These are phyloP conservation scores for Pseudogymnoascus verrucosus DNA, from an alignment of 2,329 filamentous ascomycete genomes.

Conservation along the genomic window DNA sequence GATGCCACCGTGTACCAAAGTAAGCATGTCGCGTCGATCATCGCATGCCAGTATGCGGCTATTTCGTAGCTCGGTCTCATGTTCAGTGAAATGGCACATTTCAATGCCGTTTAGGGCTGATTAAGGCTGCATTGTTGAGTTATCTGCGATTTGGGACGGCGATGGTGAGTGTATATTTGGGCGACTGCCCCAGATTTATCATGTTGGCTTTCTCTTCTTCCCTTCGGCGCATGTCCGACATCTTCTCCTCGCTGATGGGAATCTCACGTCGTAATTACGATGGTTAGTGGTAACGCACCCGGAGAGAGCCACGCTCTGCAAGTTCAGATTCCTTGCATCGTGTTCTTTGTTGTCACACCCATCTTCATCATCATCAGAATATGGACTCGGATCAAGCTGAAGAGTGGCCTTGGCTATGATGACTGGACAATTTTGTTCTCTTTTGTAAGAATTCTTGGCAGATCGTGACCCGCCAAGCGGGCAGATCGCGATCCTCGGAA, in stretches of 20 bases:
- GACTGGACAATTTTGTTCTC: conserved; percentile 37
- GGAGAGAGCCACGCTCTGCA: conserved; percentile 1
- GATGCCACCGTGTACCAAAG: neutral
- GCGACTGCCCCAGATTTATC: neutral
- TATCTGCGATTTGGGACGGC: neutral
- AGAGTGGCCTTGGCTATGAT: conserved; percentile 33
- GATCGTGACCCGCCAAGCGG: conserved; percentile 8
- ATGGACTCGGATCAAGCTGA: conserved; percentile 33
- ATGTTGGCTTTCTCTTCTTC: neutral
- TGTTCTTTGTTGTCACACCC: conserved; percentile 37
- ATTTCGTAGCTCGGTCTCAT: neutral
- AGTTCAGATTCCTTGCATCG: conserved; percentile 38
- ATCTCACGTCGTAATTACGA: neutral
- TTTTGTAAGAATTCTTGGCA: conserved; percentile 27
- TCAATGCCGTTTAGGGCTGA: neutral
- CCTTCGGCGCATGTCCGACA: neutral
- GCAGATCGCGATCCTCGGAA: neutral
- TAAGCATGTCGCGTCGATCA: neutral
- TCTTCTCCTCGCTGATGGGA: neutral
- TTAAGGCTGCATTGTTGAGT: neutral
- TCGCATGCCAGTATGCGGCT: neutral
- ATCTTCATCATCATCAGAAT: conserved; percentile 34
- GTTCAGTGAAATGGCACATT: neutral
- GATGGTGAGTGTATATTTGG: neutral
- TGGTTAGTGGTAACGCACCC: conserved; percentile 2